phyloP scores from a whole-genome alignment of 768 basidiomycete species.

The Suillus tomentosus region DNA sequence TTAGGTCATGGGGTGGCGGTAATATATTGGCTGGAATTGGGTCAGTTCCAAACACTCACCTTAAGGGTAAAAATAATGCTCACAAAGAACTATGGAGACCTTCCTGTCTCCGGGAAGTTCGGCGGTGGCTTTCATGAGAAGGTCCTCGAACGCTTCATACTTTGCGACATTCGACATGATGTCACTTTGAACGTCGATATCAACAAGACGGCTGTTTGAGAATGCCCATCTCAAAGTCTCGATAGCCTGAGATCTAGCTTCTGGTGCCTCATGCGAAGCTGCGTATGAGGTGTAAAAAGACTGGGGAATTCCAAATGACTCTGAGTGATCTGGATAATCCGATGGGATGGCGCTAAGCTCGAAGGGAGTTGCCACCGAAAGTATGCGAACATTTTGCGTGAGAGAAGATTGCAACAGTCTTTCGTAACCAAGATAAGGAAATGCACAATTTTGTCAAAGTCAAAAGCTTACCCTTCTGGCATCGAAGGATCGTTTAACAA shows the following conservation, averaged over 20 bases:
- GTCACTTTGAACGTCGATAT: constrained; percentile 65
- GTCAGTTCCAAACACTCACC: constrained; percentile 8
- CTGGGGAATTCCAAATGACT: constrained; percentile 42
- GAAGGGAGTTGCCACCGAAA: constrained; percentile 67
- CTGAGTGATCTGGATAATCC: constrained; percentile 38
- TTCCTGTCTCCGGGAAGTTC: constrained; percentile 36
- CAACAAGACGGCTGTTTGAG: constrained; percentile 60
- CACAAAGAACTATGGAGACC: constrained; percentile 69
- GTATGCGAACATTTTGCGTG: constrained; percentile 1
- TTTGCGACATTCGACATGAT: constrained; percentile 51
- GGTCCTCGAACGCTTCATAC: constrained; percentile 70
- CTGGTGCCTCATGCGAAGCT: constrained; percentile 40
- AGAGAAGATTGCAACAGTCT: constrained; percentile 11
- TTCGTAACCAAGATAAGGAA: background rate
- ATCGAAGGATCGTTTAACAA: background rate
- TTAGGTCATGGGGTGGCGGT: constrained; percentile 74
- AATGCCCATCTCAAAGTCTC: constrained; percentile 69
- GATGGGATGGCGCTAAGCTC: constrained; percentile 48
- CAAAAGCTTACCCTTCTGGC: constrained; percentile 1
- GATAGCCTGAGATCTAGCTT: constrained; percentile 47
- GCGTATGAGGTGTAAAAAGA: constrained; percentile 63
- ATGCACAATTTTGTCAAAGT: background rate
- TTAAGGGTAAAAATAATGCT: constrained; percentile 24
- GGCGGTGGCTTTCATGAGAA: constrained; percentile 62
- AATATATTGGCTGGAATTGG: constrained; percentile 65